Evolutionary conservation across 1,284 basidiomycete species (phyloP).

Genomic region (Ceratobasidium papillatum): DNA sequence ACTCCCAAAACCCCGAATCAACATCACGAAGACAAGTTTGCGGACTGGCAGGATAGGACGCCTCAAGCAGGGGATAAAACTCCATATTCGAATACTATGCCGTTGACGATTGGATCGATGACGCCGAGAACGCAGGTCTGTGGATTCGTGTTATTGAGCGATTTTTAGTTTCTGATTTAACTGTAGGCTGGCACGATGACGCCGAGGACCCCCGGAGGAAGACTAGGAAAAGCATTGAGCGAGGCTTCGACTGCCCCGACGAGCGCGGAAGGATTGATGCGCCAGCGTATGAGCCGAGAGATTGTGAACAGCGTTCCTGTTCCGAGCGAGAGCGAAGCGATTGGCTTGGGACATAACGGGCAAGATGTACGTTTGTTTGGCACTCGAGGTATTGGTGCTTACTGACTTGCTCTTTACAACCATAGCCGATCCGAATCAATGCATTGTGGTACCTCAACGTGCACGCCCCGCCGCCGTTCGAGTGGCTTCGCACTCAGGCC

Average conservation of each 20-base stretch:
- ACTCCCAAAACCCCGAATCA: conserved; percentile 35
- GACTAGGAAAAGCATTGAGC: conserved; percentile 36
- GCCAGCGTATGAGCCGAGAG: conserved; percentile 37
- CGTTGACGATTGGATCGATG: conserved; percentile 24
- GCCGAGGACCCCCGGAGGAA: conserved; percentile 22
- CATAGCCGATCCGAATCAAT: conserved; percentile 81
- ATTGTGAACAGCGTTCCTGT: conserved; percentile 37
- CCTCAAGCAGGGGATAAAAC: conserved; percentile 29
- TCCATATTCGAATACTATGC: conserved; percentile 26
- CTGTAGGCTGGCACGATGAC: conserved; percentile 27
- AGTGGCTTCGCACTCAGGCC: conserved; percentile 86
- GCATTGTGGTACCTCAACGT: conserved; percentile 90
- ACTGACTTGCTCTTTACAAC: conserved; percentile 39
- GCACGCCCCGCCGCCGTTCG: conserved; percentile 76
- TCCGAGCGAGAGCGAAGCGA: conserved; percentile 36
- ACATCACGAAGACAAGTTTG: conserved; percentile 38
- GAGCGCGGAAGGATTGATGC: conserved; percentile 37
- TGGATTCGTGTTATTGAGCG: neutral
- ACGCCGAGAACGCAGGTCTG: conserved; percentile 31
- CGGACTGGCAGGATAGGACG: conserved; percentile 35
- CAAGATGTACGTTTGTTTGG: conserved; percentile 27
- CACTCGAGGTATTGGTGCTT: conserved; percentile 8
- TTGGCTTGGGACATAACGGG: conserved; percentile 32
- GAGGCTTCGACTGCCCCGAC: conserved; percentile 39
- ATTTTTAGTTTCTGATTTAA: neutral